A percentile compares a stretch with the other conserved stretches of the same genome.
These are phyloP conservation scores for Lipomyces kockii DNA, from an alignment of 805 yeast species.

Conservation along the genomic window DNA sequence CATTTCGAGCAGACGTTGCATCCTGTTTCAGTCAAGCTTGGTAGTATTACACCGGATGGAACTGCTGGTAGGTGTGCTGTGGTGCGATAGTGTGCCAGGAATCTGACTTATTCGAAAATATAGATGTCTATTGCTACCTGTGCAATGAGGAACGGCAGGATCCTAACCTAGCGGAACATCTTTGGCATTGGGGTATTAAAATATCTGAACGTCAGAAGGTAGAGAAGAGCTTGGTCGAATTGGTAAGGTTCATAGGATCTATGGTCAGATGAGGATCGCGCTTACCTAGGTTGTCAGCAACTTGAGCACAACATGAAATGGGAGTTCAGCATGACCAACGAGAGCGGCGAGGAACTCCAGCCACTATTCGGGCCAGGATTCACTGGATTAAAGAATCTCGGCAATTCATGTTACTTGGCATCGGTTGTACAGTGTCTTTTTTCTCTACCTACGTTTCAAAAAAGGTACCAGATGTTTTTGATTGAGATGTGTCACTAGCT, in stretches of 20 bases:
- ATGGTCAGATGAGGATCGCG: background rate
- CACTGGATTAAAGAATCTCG: slow-evolving; percentile 87
- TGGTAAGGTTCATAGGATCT: slow-evolving; percentile 43
- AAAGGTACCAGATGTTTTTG: slow-evolving; percentile 28
- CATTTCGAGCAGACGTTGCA: slow-evolving; percentile 70
- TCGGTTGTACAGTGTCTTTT: slow-evolving; percentile 78
- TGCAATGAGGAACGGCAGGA: slow-evolving; percentile 90
- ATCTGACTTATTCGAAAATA: background rate
- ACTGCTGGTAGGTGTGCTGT: slow-evolving; percentile 48
- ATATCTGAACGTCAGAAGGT: slow-evolving; percentile 62
- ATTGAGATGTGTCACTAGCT: background rate
- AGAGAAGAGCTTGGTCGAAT: slow-evolving; percentile 84
- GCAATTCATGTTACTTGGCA: slow-evolving; percentile 90
- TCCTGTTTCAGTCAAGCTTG: slow-evolving; percentile 86
- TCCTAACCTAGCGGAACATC: slow-evolving; percentile 55
- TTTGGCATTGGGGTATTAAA: slow-evolving; percentile 71
- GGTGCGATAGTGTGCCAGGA: too few species aligned
- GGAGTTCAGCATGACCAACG: slow-evolving; percentile 83
- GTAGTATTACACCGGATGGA: slow-evolving; percentile 78
- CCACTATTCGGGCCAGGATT: slow-evolving; percentile 76
- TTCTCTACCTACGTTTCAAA: slow-evolving; percentile 45
- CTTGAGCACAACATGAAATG: slow-evolving; percentile 90
- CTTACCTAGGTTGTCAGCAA: slow-evolving; percentile 48
- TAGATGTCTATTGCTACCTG: slow-evolving; percentile 82
- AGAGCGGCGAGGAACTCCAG: slow-evolving; percentile 64